Base-by-base conservation (phyloP, 345 rosid species). In the Linum usitatissimum region DNA sequence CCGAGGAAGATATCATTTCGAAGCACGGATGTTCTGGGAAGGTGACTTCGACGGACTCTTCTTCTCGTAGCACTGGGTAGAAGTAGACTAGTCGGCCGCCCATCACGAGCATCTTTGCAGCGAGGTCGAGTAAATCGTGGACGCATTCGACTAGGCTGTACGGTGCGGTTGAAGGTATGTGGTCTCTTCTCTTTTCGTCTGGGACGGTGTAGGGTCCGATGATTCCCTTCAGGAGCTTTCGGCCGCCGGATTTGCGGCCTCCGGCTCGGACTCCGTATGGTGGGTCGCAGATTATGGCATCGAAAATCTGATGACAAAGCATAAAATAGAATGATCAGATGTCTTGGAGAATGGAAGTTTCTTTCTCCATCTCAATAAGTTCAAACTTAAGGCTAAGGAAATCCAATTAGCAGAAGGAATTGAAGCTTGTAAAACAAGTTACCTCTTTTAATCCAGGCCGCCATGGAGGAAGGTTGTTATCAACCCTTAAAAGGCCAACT, bases 181-280 rank as follows among this genome's bases (percentile, higher is more conserved):
- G 99, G 67, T 68, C 84, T n/a, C 78, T 82, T 72, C 96, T 86
- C 71, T 90, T 88, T 63, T 90, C 95, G n/a, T 93, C 96, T 3
- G 97, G 94, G 57, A 93, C 90, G 1, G 83, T 84, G 79, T 93
- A 93, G 36, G 99, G 96, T 10, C 78, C 88, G 55, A 84, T 80
- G 17, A 66, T 79, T 49, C 99, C 99, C 72, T 89, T 86, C 1
- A 90, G 81, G 67, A 93, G 76, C 77, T 93, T 93, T 30, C 99
- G 71, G 18, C 97, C 99, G 62, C 99, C 97, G 0, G 99, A 90
- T 69, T 93, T 93, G 31, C 92, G 88, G 18, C 96, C 99, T 55
- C 99, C 92, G 63, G 99, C 99, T 18, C 97, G 84, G 69, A 93
- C 97, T 9, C 99, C 99, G 36, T 87, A 93, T 36, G 96, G 97